phyloP scores from a whole-genome alignment of 169 alveolate genomes.

The Plasmodium chabaudi region DNA sequence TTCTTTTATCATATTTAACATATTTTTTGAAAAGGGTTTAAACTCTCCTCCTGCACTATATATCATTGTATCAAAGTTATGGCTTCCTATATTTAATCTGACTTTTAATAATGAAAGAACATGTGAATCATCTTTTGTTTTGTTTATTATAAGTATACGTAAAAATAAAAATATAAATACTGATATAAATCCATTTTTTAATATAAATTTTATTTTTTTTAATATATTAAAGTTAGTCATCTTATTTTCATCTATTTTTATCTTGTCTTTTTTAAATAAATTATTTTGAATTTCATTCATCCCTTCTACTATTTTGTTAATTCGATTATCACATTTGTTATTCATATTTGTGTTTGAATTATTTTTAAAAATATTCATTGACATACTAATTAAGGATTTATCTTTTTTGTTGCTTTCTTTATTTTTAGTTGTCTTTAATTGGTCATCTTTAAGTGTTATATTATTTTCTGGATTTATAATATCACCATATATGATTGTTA shows the following conservation, averaged over 20 bases:
- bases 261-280: neutral
- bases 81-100: conserved; percentile 37
- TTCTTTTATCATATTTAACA: conserved; percentile 64
- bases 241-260: neutral
- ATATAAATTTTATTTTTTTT: neutral
- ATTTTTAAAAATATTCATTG: too few relatives aligned
- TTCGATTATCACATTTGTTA: neutral
- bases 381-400: neutral
- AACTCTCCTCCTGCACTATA: conserved; percentile 58
- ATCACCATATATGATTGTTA: conserved; percentile 8
- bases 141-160: conserved; percentile 6
- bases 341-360: neutral
- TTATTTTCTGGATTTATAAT: neutral
- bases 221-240: neutral
- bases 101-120: conserved; percentile 59
- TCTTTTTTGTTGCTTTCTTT: neutral
- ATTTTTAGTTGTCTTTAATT: neutral
- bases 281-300: neutral
- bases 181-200: conserved; percentile 51
- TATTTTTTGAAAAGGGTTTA: conserved; percentile 30
- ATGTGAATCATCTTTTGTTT: conserved; percentile 64
- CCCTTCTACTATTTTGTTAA: too few relatives aligned
- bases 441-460: too few relatives aligned
- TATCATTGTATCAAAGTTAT: conserved; percentile 60
- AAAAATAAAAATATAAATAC: conserved; percentile 28